Base-by-base conservation (phyloP, 192 early-diverging fungal genomes). In the Gamsiella multidivaricata region DNA sequence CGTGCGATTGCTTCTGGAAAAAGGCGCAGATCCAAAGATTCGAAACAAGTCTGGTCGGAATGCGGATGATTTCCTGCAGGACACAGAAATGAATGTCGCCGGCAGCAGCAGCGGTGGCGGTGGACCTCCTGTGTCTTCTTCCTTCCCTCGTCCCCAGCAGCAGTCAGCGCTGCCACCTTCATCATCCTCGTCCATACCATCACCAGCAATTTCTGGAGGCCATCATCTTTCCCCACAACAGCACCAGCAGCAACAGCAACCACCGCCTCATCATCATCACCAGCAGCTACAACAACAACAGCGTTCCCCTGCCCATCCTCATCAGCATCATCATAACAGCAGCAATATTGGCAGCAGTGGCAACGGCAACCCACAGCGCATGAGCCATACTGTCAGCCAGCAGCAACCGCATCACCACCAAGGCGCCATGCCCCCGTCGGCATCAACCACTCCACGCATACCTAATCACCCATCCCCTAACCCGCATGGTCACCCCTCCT, bases 21-120 rank as follows among this genome's bases (percentile, higher is more conserved):
- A 86, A 18, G 91, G 91, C 0, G 92, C 89, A 0, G 87, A 91
- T 74, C 47, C 81, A 7, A 80, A 78, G 29, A 88, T 96, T 64
- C 75, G 79, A 29, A 96, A 96, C 72, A 63, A 76, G 50, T 85
- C 87, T 39, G 91, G 91, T 14, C 84, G 90, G 70, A 85, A 81
- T 63, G 91, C 93, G 10, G 73, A 84, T 58, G 92, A 94, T 67
- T 86, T 80, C 46, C 47, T 86, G 43, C 54, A 71, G n/a, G 81
- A 84, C 7, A 36, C 47, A 15, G 81, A 83, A 14, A 25, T 42
- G 37, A 33, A 62, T 37, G 14, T n/a, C n/a, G n/a, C n/a, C n/a
- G n/a, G n/a, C n/a, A n/a, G n/a, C n/a, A n/a, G n/a, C n/a, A n/a
- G n/a, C n/a, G n/a, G n/a, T 49, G 47, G 50, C 28, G 50, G 23